Percentiles rank a stretch among this genome's conserved stretches.
Evolutionary conservation across 768 basidiomycete species (phyloP).

Genomic region (Chalciporus pseudorubinellus): DNA sequence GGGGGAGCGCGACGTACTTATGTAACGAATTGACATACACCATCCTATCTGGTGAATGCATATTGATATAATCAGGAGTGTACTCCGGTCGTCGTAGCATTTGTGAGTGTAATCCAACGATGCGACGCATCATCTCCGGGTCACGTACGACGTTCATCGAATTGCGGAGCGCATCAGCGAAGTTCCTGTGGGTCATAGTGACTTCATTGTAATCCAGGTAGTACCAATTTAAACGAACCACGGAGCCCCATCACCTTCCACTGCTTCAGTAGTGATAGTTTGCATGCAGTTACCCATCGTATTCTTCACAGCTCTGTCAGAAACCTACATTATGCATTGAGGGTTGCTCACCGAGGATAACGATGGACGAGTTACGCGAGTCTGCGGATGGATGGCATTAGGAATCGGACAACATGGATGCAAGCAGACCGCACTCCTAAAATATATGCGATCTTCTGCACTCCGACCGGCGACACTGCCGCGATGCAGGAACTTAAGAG

Average conservation of each 20-base stretch:
- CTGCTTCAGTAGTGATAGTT: not conserved
- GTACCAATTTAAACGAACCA: not conserved
- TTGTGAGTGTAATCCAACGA: slow-evolving; percentile 2
- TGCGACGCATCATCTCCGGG: slow-evolving; percentile 1
- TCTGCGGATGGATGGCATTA: not conserved
- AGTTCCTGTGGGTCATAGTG: not conserved
- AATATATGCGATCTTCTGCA: not conserved
- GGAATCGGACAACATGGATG: not conserved
- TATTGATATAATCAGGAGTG: not conserved
- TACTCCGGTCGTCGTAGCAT: not conserved
- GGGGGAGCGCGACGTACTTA: not conserved
- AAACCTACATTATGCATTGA: not conserved
- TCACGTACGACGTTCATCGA: not conserved
- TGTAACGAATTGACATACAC: slow-evolving; percentile 2
- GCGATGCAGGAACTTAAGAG: slow-evolving; percentile 1
- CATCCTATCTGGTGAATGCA: slow-evolving; percentile 5
- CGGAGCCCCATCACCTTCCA: not conserved
- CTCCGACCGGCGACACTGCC: not conserved
- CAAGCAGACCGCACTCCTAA: not conserved
- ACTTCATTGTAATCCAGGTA: not conserved
- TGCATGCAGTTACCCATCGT: slow-evolving; percentile 9
- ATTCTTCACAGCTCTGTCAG: not conserved
- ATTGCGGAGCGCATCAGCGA: not conserved
- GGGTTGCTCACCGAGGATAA: not conserved
- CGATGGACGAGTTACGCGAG: not conserved